Evolutionary conservation across 495 filamentous ascomycete species (phyloP).

Genomic region (Chaetomium fimeti): DNA sequence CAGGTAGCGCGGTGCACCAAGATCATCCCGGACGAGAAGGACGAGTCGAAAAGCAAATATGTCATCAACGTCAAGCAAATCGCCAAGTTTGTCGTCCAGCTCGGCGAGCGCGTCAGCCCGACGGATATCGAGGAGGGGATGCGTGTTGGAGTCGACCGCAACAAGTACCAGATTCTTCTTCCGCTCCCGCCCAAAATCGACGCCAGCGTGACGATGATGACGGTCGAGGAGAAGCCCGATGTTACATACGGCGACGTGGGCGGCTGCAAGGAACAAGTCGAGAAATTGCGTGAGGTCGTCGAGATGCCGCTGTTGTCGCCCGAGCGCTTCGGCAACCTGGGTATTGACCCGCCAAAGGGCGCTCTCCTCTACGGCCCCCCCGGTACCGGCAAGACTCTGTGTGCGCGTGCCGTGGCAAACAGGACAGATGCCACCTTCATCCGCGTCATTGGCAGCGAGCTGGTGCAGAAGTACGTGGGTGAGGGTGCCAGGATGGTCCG

Average conservation of each 20-base stretch:
- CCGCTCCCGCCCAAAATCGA: constrained; percentile 99
- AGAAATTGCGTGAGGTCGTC: constrained; percentile 97
- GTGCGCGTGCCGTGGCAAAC: constrained; percentile 95
- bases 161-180: constrained; percentile 97
- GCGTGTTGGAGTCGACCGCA: constrained; percentile 95
- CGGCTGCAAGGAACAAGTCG: constrained; percentile 98
- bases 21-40: constrained; percentile 96
- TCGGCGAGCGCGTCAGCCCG: constrained; percentile 93
- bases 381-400: constrained; percentile 97
- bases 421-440: constrained; percentile 98
- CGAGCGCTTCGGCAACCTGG: constrained; percentile 93
- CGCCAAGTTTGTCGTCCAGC: constrained; percentile 97
- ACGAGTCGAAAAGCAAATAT: constrained; percentile 98
- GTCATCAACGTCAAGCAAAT: constrained; percentile 99
- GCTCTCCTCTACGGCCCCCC: constrained; percentile 95
- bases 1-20: constrained; percentile 98
- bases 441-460: constrained; percentile 92
- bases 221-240: constrained; percentile 98
- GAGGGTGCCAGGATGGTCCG: constrained; percentile 98
- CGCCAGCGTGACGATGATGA: constrained; percentile 99
- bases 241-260: constrained; percentile 99
- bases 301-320: constrained; percentile 97
- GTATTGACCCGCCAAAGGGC: constrained; percentile 98
- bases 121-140: constrained; percentile 99
- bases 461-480: constrained; percentile 98